Conservation (phyloP, 2,329 filamentous ascomycete species). For the Diaporthe amygdali region DNA sequence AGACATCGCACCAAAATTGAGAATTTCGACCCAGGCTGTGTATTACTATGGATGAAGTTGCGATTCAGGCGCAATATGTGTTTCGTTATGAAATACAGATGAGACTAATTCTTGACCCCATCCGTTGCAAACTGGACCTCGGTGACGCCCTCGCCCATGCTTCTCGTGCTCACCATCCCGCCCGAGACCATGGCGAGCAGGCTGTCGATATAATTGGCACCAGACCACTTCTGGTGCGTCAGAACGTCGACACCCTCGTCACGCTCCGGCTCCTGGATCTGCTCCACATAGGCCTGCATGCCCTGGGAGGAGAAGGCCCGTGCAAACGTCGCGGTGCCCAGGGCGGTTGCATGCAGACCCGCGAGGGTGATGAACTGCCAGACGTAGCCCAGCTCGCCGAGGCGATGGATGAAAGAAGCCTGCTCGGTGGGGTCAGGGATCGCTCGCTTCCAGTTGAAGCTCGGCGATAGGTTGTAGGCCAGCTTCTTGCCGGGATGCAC, state of each 20-base stretch:
- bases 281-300: conserved; percentile 95
- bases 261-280: conserved; percentile 98
- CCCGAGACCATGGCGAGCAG: conserved; percentile 96
- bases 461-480: conserved; percentile 96
- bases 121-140: conserved; percentile 80
- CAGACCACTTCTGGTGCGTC: conserved; percentile 98
- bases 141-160: conserved; percentile 97
- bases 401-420: conserved; percentile 94
- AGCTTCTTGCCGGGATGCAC: conserved; percentile 98
- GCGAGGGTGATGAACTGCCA: conserved; percentile 99
- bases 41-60: no score
- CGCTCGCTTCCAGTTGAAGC: conserved; percentile 99
- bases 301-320: conserved; percentile 79
- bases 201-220: conserved; percentile 93
- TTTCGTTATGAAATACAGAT: no score
- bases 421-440: conserved; percentile 85
- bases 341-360: conserved; percentile 91
- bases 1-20: no score
- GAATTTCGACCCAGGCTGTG: no score
- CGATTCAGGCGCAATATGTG: no score
- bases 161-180: conserved; percentile 87
- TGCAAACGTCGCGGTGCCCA: conserved; percentile 89
- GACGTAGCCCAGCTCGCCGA: conserved; percentile 89
- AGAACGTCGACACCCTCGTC: conserved; percentile 89
- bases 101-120: background rate